Conservation (phyloP, 352 stramenopile genomes). For the Globisporangium solare region DNA sequence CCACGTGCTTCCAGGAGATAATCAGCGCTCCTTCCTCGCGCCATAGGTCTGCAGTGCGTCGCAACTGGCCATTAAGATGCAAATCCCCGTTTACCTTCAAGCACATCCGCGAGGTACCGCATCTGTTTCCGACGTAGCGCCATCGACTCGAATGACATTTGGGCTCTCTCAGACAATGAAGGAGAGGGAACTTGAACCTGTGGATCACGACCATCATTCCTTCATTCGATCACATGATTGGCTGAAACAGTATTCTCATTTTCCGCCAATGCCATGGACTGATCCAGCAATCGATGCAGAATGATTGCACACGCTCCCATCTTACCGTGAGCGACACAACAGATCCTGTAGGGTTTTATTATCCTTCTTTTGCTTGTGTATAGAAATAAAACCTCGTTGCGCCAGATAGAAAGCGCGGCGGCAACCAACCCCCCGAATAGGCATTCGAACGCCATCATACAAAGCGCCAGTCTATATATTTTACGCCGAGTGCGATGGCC, state of each 20-base stretch:
- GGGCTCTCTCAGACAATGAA: background rate
- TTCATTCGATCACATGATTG: background rate
- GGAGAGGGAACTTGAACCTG: background rate
- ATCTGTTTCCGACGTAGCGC: no score
- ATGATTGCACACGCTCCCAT: background rate
- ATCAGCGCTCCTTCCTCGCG: no score
- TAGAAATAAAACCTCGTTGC: background rate
- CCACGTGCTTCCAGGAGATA: no score
- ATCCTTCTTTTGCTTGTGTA: background rate
- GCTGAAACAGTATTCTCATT: background rate
- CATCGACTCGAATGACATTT: no score
- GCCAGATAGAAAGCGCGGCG: background rate
- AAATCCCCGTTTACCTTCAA: no score
- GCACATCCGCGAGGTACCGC: no score
- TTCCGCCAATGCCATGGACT: no score
- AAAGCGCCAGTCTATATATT: background rate
- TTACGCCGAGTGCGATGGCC: slow-evolving; percentile 8
- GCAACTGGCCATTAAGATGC: no score
- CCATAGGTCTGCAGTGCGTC: no score
- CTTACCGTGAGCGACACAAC: background rate
- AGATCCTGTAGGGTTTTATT: background rate
- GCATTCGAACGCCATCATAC: background rate
- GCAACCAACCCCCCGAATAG: background rate
- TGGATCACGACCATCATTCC: background rate
- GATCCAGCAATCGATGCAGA: background rate